Evolutionary conservation across 352 stramenopile species (phyloP).

Genomic region (Globisporangium parvum): DNA sequence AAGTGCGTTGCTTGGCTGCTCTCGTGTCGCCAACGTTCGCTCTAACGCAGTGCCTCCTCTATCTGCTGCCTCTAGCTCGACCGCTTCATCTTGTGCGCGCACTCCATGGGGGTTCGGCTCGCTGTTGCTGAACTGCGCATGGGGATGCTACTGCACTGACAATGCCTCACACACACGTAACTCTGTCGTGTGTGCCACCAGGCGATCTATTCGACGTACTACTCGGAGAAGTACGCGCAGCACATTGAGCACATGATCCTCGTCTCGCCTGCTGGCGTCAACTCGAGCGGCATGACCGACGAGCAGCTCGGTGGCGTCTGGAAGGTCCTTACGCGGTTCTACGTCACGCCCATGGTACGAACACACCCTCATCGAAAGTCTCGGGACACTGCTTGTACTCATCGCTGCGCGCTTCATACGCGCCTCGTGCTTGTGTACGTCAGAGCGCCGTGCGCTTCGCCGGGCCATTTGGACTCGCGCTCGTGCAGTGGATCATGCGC

Average conservation of each 20-base stretch:
- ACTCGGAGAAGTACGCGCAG: slow-evolving; percentile 60
- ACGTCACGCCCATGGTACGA: slow-evolving; percentile 70
- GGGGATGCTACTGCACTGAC: too few species aligned
- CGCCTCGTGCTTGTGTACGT: not conserved
- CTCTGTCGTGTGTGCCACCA: slow-evolving; percentile 4
- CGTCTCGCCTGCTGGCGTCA: slow-evolving; percentile 67
- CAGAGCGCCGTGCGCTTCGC: slow-evolving; percentile 60
- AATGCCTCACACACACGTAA: not conserved
- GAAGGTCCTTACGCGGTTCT: slow-evolving; percentile 26
- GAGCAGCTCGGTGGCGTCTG: slow-evolving; percentile 40
- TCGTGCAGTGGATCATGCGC: slow-evolving; percentile 54
- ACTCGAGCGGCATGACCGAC: slow-evolving; percentile 25
- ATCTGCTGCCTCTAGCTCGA: slow-evolving; percentile 31
- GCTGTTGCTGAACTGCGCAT: too few species aligned
- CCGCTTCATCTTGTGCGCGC: slow-evolving; percentile 66
- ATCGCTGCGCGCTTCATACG: not conserved
- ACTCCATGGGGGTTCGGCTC: slow-evolving; percentile 86
- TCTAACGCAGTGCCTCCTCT: not conserved
- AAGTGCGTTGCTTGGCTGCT: slow-evolving; percentile 17
- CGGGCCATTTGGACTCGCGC: slow-evolving; percentile 44
- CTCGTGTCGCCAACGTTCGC: not conserved
- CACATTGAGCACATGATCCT: slow-evolving; percentile 72
- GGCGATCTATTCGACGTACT: slow-evolving; percentile 79
- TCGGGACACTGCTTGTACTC: too few species aligned
- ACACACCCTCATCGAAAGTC: too few species aligned